These are phyloP conservation scores for Globisporangium canariense DNA, from an alignment of 352 stramenopile genomes.

Conservation along the genomic window DNA sequence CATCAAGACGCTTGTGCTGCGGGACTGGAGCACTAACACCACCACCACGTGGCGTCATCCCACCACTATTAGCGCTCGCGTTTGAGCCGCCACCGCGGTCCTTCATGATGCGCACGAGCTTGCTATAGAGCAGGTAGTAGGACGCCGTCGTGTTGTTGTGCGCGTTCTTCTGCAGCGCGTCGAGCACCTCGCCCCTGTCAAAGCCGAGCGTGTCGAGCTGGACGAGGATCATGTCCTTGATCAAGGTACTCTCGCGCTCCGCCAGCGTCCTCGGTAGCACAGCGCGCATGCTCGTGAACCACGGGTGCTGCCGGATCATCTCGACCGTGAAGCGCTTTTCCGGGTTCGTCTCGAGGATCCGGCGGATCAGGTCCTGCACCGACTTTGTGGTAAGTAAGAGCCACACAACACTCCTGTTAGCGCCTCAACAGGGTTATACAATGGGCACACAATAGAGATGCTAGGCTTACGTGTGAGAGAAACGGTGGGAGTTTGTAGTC, in stretches of 20 bases:
- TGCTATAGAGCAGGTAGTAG: slow-evolving; percentile 75
- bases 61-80: too few species aligned
- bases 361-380: slow-evolving; percentile 75
- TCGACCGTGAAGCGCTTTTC: slow-evolving; percentile 69
- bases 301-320: slow-evolving; percentile 80
- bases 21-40: background rate
- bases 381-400: slow-evolving; percentile 19
- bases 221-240: slow-evolving; percentile 44
- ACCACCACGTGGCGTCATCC: background rate
- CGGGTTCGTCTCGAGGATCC: slow-evolving; percentile 85
- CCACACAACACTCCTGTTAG: too few species aligned
- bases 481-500: slow-evolving; percentile 84
- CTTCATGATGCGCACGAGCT: slow-evolving; percentile 42
- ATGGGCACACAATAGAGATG: too few species aligned
- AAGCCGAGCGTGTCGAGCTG: slow-evolving; percentile 57
- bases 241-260: slow-evolving; percentile 21
- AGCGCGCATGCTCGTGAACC: slow-evolving; percentile 40
- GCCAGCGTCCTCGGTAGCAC: slow-evolving; percentile 23
- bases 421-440: too few species aligned
- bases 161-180: slow-evolving; percentile 37
- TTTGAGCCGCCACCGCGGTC: slow-evolving; percentile 13
- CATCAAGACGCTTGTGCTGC: background rate
- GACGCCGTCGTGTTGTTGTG: slow-evolving; percentile 74
- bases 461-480: slow-evolving; percentile 47
- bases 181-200: slow-evolving; percentile 30